Percentiles rank a stretch among this genome's conserved stretches.
Conservation (phyloP, 2,329 filamentous ascomycete species). For the Penicillium janthinellum region DNA sequence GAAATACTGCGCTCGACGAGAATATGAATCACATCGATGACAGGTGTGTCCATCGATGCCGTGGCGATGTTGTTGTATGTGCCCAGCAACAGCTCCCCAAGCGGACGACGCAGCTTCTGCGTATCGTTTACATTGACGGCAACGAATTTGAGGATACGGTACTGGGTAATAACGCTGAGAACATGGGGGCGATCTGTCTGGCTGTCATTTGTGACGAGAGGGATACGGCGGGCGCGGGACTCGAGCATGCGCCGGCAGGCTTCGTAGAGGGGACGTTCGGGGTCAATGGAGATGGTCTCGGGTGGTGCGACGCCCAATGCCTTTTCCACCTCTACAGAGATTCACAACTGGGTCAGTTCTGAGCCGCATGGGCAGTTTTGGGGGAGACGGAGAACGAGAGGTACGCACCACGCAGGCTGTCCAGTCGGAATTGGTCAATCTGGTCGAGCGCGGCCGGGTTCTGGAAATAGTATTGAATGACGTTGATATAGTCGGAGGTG, state of each 20-base stretch:
- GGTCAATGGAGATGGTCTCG: slow-evolving; percentile 95
- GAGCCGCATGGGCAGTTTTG: background rate
- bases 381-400: slow-evolving; percentile 1
- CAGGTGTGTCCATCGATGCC: slow-evolving; percentile 83
- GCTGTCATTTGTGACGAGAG: slow-evolving; percentile 88
- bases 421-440: slow-evolving; percentile 90
- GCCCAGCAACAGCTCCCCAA: slow-evolving; percentile 81
- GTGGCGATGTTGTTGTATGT: slow-evolving; percentile 81
- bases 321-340: slow-evolving; percentile 78
- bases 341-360: slow-evolving; percentile 11
- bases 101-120: slow-evolving; percentile 80
- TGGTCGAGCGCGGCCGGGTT: slow-evolving; percentile 86
- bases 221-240: slow-evolving; percentile 89
- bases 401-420: slow-evolving; percentile 78
- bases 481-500: slow-evolving; percentile 96
- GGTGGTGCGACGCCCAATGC: slow-evolving; percentile 88
- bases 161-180: slow-evolving; percentile 95
- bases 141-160: slow-evolving; percentile 97
- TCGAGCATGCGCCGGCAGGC: slow-evolving; percentile 92
- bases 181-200: slow-evolving; percentile 92
- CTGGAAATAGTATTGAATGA: slow-evolving; percentile 99
- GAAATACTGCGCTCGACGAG: slow-evolving; percentile 94
- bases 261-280: slow-evolving; percentile 87
- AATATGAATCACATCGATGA: slow-evolving; percentile 91
- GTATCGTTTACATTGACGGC: slow-evolving; percentile 92